phyloP scores from a whole-genome alignment of 768 basidiomycete genomes.

The Naematelia encephala region DNA sequence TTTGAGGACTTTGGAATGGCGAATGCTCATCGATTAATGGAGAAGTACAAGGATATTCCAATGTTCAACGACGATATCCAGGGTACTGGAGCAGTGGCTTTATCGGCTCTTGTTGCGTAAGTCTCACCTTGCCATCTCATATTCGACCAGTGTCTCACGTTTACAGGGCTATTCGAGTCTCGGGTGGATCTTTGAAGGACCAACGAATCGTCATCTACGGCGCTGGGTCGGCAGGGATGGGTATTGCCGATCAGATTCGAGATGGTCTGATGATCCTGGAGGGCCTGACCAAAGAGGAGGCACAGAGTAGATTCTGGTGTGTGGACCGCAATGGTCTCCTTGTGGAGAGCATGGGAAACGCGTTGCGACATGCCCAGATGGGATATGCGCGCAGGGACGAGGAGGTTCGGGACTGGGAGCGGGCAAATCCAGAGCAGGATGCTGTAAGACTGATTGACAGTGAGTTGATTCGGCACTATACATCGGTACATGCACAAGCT shows the following conservation, averaged over 20 bases:
- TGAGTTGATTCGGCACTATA: conserved; percentile 43
- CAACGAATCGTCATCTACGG: conserved; percentile 79
- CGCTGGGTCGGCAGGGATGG: conserved; percentile 70
- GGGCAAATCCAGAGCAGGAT: conserved; percentile 36
- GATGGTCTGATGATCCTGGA: conserved; percentile 66
- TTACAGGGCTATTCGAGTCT: conserved; percentile 36
- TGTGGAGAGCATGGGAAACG: conserved; percentile 56
- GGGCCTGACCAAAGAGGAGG: conserved; percentile 59
- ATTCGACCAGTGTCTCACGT: conserved; percentile 5
- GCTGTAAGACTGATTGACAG: conserved; percentile 52
- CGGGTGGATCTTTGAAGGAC: conserved; percentile 57
- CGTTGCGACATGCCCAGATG: conserved; percentile 53
- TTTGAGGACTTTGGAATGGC: conserved; percentile 52
- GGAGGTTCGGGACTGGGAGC: conserved; percentile 48
- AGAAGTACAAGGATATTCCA: conserved; percentile 51
- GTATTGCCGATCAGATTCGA: conserved; percentile 64
- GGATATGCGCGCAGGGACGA: conserved; percentile 49
- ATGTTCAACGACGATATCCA: conserved; percentile 72
- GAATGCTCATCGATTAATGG: conserved; percentile 51
- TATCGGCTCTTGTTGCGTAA: conserved; percentile 68
- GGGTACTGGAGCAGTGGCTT: conserved; percentile 51
- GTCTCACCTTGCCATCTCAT: conserved; percentile 4
- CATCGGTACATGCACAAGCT: background rate
- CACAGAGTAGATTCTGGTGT: conserved; percentile 68
- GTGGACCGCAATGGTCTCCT: conserved; percentile 68